A percentile compares a stretch with the other conserved stretches of the same genome.
These are phyloP conservation scores for Yueomyces sinensis DNA, from an alignment of 805 yeast genomes.

Conservation along the genomic window DNA sequence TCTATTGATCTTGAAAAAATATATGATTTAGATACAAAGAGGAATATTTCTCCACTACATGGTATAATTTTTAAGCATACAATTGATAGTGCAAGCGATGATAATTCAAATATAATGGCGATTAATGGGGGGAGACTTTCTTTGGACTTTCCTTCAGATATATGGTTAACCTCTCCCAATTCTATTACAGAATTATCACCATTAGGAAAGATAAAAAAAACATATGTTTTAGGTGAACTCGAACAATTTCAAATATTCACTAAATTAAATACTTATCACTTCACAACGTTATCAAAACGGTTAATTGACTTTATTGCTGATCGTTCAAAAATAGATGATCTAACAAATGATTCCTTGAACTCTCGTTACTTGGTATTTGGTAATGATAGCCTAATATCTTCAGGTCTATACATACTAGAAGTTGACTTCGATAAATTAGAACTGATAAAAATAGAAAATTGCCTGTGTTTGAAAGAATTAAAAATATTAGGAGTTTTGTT, in stretches of 20 bases:
- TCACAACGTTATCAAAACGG: background rate
- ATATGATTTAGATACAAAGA: constrained; percentile 2
- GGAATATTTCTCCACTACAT: constrained; percentile 5
- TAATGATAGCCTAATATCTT: too few relatives aligned
- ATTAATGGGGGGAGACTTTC: constrained; percentile 3
- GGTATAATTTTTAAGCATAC: constrained; percentile 9
- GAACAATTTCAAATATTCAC: constrained; percentile 7
- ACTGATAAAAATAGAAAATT: too few relatives aligned
- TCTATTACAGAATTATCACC: constrained; percentile 9
- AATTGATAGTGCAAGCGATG: constrained; percentile 11
- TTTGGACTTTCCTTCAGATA: constrained; percentile 1
- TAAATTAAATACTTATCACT: constrained; percentile 1
- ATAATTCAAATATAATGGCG: constrained; percentile 5
- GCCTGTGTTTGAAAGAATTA: too few relatives aligned
- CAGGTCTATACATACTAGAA: too few relatives aligned
- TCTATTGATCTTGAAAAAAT: constrained; percentile 6
- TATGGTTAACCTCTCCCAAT: constrained; percentile 13
- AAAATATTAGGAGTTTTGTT: constrained; percentile 2
- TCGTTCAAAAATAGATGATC: too few relatives aligned
- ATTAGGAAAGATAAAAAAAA: constrained; percentile 3
- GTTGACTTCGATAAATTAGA: too few relatives aligned
- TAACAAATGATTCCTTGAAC: too few relatives aligned
- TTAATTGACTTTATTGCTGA: constrained; percentile 1
- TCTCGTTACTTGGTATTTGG: too few relatives aligned
- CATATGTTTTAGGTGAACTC: constrained; percentile 4